Percentiles rank a stretch among this genome's conserved stretches.
Conservation (phyloP, 2,329 filamentous ascomycete genomes). For the Exophiala aquamarina region DNA sequence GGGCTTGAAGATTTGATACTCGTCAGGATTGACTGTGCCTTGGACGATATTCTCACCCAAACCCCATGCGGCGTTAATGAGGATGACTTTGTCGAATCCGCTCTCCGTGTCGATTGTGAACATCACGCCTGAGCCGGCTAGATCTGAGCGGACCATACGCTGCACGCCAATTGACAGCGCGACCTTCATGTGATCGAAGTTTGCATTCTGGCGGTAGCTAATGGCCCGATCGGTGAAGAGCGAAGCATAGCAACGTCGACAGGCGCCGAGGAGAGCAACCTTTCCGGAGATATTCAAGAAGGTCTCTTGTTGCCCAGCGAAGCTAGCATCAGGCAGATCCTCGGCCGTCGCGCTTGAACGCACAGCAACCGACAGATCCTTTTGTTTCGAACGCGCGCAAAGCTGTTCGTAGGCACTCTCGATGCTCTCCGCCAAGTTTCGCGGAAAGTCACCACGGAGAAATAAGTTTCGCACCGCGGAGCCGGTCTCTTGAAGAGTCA, state of each 20-base stretch:
- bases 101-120: conserved; percentile 44
- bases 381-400: conserved; percentile 20
- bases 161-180: conserved; percentile 30
- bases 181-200: conserved; percentile 27
- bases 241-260: conserved; percentile 39
- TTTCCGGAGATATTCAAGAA: conserved; percentile 39
- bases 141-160: conserved; percentile 36
- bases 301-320: conserved; percentile 41
- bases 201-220: conserved; percentile 32
- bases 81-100: conserved; percentile 40
- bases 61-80: conserved; percentile 41
- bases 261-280: conserved; percentile 35
- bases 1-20: conserved; percentile 42
- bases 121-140: conserved; percentile 40
- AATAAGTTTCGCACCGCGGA: conserved; percentile 33
- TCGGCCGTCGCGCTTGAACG: conserved; percentile 42
- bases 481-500: conserved; percentile 34
- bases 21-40: conserved; percentile 40
- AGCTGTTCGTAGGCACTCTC: conserved; percentile 32
- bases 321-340: conserved; percentile 41
- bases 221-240: conserved; percentile 42
- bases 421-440: conserved; percentile 32
- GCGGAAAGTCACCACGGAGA: conserved; percentile 34
- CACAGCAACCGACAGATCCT: conserved; percentile 37
- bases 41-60: conserved; percentile 42